These are phyloP conservation scores for Keqinozyma sinolaborantium DNA, from an alignment of 1,139 yeast species.

Conservation along the genomic window DNA sequence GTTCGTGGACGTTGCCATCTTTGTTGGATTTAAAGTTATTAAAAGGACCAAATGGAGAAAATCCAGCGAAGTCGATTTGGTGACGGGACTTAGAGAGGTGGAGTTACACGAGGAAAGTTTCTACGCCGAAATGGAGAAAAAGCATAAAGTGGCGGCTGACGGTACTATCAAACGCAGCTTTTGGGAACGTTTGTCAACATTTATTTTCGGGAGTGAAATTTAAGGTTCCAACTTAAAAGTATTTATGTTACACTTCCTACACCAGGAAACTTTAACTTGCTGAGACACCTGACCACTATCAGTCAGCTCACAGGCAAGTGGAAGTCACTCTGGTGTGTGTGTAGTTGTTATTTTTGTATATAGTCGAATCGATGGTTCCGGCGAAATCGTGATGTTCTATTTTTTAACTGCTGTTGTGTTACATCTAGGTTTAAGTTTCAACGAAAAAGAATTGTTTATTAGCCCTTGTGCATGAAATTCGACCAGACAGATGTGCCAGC, in stretches of 20 bases:
- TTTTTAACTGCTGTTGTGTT: no score
- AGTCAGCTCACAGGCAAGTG: no score
- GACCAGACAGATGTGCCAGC: no score
- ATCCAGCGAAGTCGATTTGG: conserved; percentile 45
- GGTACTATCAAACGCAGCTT: conserved; percentile 12
- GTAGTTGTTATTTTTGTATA: no score
- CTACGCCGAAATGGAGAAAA: conserved; percentile 14
- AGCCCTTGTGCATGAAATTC: no score
- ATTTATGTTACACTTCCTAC: no score
- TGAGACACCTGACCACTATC: no score
- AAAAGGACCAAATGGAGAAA: conserved; percentile 48
- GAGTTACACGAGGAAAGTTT: conserved; percentile 45
- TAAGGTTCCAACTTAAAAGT: no score
- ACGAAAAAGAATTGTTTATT: no score
- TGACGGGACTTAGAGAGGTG: conserved; percentile 34
- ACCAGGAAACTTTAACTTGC: neutral
- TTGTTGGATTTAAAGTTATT: conserved; percentile 53
- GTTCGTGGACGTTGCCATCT: conserved; percentile 57
- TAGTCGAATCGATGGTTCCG: no score
- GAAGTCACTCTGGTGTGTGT: neutral
- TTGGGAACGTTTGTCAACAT: conserved; percentile 10
- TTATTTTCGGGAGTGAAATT: conserved; percentile 22
- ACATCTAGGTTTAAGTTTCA: no score
- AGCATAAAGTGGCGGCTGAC: conserved; percentile 10
- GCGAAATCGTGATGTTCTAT: no score